These are phyloP conservation scores for Penicillium sp. DNA, from an alignment of 2,329 filamentous ascomycete genomes.

Conservation along the genomic window DNA sequence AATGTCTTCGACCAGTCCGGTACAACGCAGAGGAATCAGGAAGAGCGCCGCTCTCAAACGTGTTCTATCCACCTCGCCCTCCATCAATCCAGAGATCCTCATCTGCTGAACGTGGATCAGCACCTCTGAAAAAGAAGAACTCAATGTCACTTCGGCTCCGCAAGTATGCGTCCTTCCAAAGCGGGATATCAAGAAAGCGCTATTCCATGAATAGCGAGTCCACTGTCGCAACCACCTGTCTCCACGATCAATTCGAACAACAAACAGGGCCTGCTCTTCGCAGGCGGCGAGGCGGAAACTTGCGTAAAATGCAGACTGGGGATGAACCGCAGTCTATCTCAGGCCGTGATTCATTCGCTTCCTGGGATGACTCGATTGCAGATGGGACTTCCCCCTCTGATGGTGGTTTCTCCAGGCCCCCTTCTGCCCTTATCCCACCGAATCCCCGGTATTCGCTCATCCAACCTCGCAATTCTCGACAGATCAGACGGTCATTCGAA, in stretches of 20 bases:
- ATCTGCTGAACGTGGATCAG: constrained; percentile 27
- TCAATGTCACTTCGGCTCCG: constrained; percentile 41
- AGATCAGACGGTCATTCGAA: constrained; percentile 74
- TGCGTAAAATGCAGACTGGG: constrained; percentile 68
- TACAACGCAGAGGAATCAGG: constrained; percentile 26
- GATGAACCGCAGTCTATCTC: constrained; percentile 57
- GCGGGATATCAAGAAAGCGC: constrained; percentile 38
- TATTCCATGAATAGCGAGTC: constrained; percentile 30
- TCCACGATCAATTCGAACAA: constrained; percentile 23
- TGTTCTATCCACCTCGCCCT: constrained; percentile 19
- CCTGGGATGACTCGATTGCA: constrained; percentile 33
- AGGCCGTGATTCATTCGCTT: constrained; percentile 39
- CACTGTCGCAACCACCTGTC: constrained; percentile 14
- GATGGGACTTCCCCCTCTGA: constrained; percentile 20
- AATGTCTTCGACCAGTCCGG: constrained; percentile 31
- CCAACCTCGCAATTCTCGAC: constrained; percentile 57
- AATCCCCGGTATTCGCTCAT: constrained; percentile 45
- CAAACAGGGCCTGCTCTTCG: constrained; percentile 59
- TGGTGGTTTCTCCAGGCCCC: constrained; percentile 24
- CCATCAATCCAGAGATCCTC: constrained; percentile 28
- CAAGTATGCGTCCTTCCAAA: constrained; percentile 50
- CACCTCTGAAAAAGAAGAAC: constrained; percentile 24
- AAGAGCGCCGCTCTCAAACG: constrained; percentile 10
- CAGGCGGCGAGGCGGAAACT: constrained; percentile 72
- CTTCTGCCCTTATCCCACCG: constrained; percentile 30